Base-by-base conservation (phyloP, 306 rosid species). In the Begonia masoniana region DNA sequence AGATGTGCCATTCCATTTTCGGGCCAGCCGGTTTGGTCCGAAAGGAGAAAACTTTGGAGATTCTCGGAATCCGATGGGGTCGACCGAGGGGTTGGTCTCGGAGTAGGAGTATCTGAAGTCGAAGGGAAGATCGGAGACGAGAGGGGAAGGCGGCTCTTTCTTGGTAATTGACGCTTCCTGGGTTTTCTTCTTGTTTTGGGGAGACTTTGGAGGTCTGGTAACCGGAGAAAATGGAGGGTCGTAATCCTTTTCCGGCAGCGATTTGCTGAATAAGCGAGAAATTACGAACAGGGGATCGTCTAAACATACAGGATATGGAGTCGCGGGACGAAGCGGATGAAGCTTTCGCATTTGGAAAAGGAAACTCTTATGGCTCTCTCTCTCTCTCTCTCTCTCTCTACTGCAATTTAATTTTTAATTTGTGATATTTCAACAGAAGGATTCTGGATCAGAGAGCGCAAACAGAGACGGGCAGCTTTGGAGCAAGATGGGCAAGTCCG, bases 41-140 rank as follows among this genome's bases (percentile, higher is more conserved):
- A 91, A 91, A 0, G 95, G 96, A 4, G 96, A 91, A 70, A 91
- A 91, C 51, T 74, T 91, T 2, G 94, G 94, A 3, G 97, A 83
- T 75, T 91, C 94, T n/a, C 97, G 84, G 74, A 68, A 85, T n/a
- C 94, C 73, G 26, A 91, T 75, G 31, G 96, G 96, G 12, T 58
- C 56, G 1, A 68, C 54, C 9, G 82, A 73, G 9, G 80, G 66
- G 53, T 75, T 41, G 13, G 70, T 45, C 59, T 91, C 97, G 0
- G 94, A 82, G 58, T 91, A 85, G 11, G 96, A 85, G 79, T 80
- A 81, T 12, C 61, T 81, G 81, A 87, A 87, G 41, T 78, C 82
- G 64, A 87, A 87, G 43, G 89, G 96, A 56, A 87, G 89, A 58
- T 81, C 76, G 41, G 96, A 78, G 47, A 66, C 66, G n/a, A 85